Conservation (phyloP, 78 protist species). For the slime mould (Dictyostelium discoideum) region dicty_2.7 NC_007088.5:5195501-5196000, state of each 20-base stretch:
- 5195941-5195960: too few relatives aligned
- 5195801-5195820: background rate
- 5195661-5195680: background rate
- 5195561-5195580: background rate
- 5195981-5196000: too few relatives aligned
- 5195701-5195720: background rate
- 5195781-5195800: background rate
- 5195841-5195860: too few relatives aligned
- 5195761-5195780: constrained; percentile 7
- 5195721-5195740: constrained; percentile 1
- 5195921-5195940: too few relatives aligned
- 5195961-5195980: too few relatives aligned
- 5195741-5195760: constrained; percentile 11
- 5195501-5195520: background rate
- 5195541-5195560: background rate
- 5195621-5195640: background rate
- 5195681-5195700: constrained; percentile 5
- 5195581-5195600: background rate
- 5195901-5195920: background rate
- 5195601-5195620: background rate
- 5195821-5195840: too few relatives aligned
- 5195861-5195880: too few relatives aligned
- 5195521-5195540: background rate
- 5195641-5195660: background rate
- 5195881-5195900: background rate